Conservation (phyloP, 2,329 filamentous ascomycete species). For the Colletotrichum cordylinicola region DNA sequence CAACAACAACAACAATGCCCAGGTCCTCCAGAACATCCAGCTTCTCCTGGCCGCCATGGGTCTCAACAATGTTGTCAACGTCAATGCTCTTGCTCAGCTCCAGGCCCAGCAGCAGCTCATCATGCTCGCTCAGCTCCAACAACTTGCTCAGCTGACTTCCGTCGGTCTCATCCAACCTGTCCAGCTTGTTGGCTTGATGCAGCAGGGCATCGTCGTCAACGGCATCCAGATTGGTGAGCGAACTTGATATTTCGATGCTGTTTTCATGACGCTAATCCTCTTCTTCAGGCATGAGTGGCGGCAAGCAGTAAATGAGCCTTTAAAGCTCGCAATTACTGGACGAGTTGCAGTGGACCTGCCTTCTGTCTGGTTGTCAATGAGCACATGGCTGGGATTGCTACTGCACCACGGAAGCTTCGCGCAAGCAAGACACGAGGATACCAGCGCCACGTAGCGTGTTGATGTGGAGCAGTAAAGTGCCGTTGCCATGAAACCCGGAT, state of each 20-base stretch:
- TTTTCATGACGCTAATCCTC: background rate
- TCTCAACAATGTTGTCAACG: constrained; percentile 29
- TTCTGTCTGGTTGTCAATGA: background rate
- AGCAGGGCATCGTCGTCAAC: constrained; percentile 25
- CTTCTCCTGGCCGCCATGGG: constrained; percentile 33
- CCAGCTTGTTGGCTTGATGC: constrained; percentile 28
- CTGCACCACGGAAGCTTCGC: background rate
- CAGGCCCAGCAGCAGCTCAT: constrained; percentile 30
- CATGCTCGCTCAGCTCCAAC: constrained; percentile 30
- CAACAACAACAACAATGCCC: constrained; percentile 11
- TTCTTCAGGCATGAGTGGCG: background rate
- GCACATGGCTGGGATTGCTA: background rate
- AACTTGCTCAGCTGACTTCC: constrained; percentile 29
- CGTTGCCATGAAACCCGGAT: background rate
- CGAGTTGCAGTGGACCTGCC: background rate
- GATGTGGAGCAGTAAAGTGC: background rate
- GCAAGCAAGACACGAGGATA: background rate
- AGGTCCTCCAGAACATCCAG: constrained; percentile 25
- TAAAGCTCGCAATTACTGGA: background rate
- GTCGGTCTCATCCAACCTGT: constrained; percentile 27
- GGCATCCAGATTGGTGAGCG: constrained; percentile 34
- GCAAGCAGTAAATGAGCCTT: constrained; percentile 13
- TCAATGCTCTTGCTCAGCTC: constrained; percentile 31
- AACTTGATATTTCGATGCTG: background rate
- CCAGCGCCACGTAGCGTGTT: background rate